These are phyloP conservation scores for Boletus huronensis DNA, from an alignment of 768 basidiomycete genomes.

Conservation along the genomic window DNA sequence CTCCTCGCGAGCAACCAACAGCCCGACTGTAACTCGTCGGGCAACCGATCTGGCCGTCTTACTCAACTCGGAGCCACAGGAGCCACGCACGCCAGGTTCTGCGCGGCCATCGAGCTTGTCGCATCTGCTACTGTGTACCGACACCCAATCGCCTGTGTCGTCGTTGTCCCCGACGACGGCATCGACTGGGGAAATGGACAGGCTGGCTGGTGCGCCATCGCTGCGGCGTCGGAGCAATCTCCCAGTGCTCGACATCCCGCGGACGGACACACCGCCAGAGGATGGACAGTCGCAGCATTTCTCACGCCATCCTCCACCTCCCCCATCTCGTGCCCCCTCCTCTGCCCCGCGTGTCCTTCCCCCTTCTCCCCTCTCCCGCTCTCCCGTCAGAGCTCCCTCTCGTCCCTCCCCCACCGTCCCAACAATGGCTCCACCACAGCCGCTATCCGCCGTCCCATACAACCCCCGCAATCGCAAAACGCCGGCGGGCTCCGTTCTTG, in stretches of 20 bases:
- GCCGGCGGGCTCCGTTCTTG: slow-evolving; percentile 56
- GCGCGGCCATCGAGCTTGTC: slow-evolving; percentile 44
- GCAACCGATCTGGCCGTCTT: slow-evolving; percentile 77
- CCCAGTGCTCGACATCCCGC: slow-evolving; percentile 32
- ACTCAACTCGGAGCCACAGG: slow-evolving; percentile 59
- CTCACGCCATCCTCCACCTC: slow-evolving; percentile 23
- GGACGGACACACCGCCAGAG: slow-evolving; percentile 22
- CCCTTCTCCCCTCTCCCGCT: slow-evolving; percentile 29
- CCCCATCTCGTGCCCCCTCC: slow-evolving; percentile 22
- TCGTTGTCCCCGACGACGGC: slow-evolving; percentile 9
- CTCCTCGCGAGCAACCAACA: slow-evolving; percentile 34
- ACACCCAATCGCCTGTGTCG: slow-evolving; percentile 23
- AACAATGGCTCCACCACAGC: slow-evolving; percentile 28
- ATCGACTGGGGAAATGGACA: slow-evolving; percentile 27
- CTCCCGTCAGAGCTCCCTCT: slow-evolving; percentile 26
- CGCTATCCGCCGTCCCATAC: slow-evolving; percentile 50
- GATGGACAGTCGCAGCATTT: slow-evolving; percentile 22
- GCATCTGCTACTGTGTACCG: slow-evolving; percentile 35
- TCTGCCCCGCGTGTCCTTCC: slow-evolving; percentile 24
- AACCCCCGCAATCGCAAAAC: slow-evolving; percentile 61
- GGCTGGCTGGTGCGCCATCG: slow-evolving; percentile 21
- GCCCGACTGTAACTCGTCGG: slow-evolving; percentile 52
- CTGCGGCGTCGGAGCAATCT: slow-evolving; percentile 31
- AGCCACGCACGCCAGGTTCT: slow-evolving; percentile 34
- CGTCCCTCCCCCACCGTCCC: slow-evolving; percentile 28